These are phyloP conservation scores for Ilyonectria destructans DNA, from an alignment of 2,329 filamentous ascomycete genomes.

Conservation along the genomic window DNA sequence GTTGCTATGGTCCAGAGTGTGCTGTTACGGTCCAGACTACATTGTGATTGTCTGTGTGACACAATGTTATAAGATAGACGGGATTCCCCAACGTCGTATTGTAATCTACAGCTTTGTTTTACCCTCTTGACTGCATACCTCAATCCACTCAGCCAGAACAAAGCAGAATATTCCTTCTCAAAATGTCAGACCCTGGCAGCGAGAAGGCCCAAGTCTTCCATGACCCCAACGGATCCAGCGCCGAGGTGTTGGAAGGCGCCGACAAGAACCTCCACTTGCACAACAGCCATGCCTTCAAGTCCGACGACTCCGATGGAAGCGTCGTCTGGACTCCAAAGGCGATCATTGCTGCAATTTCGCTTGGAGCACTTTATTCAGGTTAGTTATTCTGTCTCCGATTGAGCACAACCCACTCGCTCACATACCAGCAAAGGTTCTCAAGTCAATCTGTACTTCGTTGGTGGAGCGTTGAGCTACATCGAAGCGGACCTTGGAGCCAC, in stretches of 20 bases:
- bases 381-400: background rate
- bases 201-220: background rate
- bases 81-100: background rate
- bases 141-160: background rate
- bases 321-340: background rate
- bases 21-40: background rate
- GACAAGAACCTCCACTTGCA: background rate
- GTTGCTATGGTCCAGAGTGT: background rate
- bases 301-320: background rate
- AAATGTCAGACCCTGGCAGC: background rate
- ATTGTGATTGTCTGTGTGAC: background rate
- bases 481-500: background rate
- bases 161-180: background rate
- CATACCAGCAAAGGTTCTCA: background rate
- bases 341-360: background rate
- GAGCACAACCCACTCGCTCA: background rate
- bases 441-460: background rate
- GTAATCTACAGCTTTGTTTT: background rate
- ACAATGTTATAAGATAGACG: background rate
- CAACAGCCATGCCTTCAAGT: background rate
- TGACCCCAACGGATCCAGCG: background rate
- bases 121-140: background rate
- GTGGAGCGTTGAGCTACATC: background rate
- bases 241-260: background rate
- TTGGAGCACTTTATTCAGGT: background rate